Evolutionary conservation across 371 early-diverging fungal genomes (phyloP).

Genomic region (Mortierella sp.): DNA sequence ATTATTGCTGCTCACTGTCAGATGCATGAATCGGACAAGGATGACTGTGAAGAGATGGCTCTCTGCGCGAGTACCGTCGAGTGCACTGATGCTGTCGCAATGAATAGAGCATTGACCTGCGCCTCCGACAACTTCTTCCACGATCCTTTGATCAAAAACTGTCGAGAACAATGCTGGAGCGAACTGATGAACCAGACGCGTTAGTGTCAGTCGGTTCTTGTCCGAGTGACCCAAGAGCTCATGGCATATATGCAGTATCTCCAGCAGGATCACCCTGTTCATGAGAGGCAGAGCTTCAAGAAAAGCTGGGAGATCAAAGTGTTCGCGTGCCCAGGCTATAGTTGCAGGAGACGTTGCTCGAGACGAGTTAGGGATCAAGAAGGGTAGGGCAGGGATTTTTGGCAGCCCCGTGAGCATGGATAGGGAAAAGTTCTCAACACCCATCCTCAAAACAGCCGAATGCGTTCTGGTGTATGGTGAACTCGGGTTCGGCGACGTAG

Average conservation of each 20-base stretch:
- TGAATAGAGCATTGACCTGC: constrained; percentile 32
- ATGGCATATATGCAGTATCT: constrained; percentile 44
- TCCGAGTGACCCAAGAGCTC: constrained; percentile 28
- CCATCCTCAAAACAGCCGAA: neutral
- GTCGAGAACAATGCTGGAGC: constrained; percentile 46
- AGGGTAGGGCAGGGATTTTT: constrained; percentile 15
- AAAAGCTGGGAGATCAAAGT: constrained; percentile 40
- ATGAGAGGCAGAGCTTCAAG: constrained; percentile 26
- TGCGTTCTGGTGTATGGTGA: neutral
- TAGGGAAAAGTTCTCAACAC: neutral
- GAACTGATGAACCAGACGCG: constrained; percentile 24
- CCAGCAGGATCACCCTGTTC: constrained; percentile 46
- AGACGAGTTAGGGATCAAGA: neutral
- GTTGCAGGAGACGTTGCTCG: constrained; percentile 1
- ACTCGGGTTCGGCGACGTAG: neutral
- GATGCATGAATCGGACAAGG: constrained; percentile 37
- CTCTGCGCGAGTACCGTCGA: constrained; percentile 34
- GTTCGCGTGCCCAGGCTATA: constrained; percentile 33
- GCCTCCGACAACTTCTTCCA: constrained; percentile 31
- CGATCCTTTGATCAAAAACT: constrained; percentile 38
- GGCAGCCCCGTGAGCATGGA: constrained; percentile 13
- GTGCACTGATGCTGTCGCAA: constrained; percentile 20
- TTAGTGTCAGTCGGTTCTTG: constrained; percentile 25
- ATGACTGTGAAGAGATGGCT: constrained; percentile 37
- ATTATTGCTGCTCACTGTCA: neutral